Base-by-base conservation (phyloP, 371 early-diverging fungal genomes). In the Batrachochytrium dendrobatidis region DNA sequence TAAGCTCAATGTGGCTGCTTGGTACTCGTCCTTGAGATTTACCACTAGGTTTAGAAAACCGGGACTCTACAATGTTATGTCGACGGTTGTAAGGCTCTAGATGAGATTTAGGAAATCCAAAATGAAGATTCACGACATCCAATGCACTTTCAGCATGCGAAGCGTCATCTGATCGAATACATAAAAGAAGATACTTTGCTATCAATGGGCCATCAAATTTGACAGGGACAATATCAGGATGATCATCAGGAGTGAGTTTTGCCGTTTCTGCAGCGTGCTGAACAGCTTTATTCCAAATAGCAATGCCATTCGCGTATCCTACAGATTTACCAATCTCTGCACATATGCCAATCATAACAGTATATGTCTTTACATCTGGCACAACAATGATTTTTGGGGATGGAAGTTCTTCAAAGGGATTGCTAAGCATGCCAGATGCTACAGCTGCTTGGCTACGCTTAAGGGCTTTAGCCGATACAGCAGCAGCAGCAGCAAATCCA, bases 321-420 rank as follows among this genome's bases (percentile, higher is more conserved):
- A 12, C n/a, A 12, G 12, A n/a, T 15, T n/a, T 39, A 15, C 15
- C 39, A n/a, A 39, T n/a, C n/a, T 39, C 15, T n/a, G 39, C 39
- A n/a, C 39, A 39, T n/a, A 39, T 39, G 39, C 39, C 39, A n/a
- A 39, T 39, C 39, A 39, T 39, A n/a, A 39, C n/a, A n/a, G 15
- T 39, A n/a, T 39, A 39, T 39, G 39, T 39, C 39, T 39, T 39
- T 12, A n/a, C n/a, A n/a, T 39, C 39, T n/a, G 39, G 15, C 39
- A 39, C 15, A 39, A 39, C 39, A 39, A 39, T n/a, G n/a, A n/a
- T n/a, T n/a, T n/a, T n/a, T n/a, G n/a, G n/a, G n/a, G n/a, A n/a
- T n/a, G n/a, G n/a, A n/a, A n/a, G n/a, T n/a, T n/a, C n/a, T n/a
- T n/a, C n/a, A n/a, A n/a, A n/a, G 39, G 39, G 39, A n/a, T n/a